These are phyloP conservation scores for Neonectria ditissima DNA, from an alignment of 2,329 filamentous ascomycete species.

Conservation along the genomic window DNA sequence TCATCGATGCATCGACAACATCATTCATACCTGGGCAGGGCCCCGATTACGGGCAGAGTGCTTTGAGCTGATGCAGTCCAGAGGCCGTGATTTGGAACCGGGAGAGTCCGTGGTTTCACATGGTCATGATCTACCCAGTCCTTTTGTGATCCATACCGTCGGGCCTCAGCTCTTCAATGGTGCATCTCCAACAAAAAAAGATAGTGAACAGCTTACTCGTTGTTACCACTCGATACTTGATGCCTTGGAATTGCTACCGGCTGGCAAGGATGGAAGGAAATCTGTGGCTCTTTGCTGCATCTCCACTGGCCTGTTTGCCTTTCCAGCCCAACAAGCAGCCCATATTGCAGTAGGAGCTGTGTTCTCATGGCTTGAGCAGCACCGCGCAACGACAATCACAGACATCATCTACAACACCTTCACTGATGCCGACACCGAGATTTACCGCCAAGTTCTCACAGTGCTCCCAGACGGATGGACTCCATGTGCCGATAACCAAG, in stretches of 20 bases:
- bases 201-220: conserved; percentile 15
- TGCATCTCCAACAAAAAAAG: background rate
- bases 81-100: conserved; percentile 8
- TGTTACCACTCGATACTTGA: conserved; percentile 34
- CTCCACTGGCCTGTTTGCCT: conserved; percentile 37
- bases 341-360: conserved; percentile 29
- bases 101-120: conserved; percentile 31
- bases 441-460: conserved; percentile 24
- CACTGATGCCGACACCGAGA: conserved; percentile 28
- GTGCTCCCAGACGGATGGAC: fast-evolving
- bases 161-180: conserved; percentile 30
- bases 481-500: background rate
- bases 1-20: conserved; percentile 41
- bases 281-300: conserved; percentile 38
- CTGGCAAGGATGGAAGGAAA: conserved; percentile 1
- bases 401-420: conserved; percentile 41
- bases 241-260: conserved; percentile 8
- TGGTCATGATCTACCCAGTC: conserved; percentile 24
- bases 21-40: conserved; percentile 38
- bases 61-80: conserved; percentile 23
- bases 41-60: conserved; percentile 37
- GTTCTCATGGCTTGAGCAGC: conserved; percentile 19
- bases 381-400: conserved; percentile 30
- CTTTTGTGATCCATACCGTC: conserved; percentile 35
- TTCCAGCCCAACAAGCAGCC: conserved; percentile 36